Evolutionary conservation across 305 asterid species (phyloP).

Genomic region (Plantago coronopus): DNA sequence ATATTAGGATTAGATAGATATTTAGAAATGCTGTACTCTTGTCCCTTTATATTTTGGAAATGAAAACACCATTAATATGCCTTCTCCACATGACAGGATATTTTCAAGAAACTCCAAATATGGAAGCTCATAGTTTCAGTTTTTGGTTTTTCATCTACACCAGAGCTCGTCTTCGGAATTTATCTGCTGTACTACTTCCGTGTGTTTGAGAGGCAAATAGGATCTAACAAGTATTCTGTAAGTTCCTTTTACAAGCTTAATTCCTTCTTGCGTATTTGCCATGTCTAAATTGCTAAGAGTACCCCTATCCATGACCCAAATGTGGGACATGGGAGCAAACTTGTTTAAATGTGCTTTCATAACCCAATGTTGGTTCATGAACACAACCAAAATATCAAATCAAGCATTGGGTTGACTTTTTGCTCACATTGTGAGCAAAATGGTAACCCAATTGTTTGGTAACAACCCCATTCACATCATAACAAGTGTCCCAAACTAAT

Average conservation of each 20-base stretch:
- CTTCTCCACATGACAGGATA: slow-evolving; percentile 62
- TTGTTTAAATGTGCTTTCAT: too few species aligned
- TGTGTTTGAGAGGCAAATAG: slow-evolving; percentile 97
- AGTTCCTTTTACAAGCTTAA: slow-evolving; percentile 33
- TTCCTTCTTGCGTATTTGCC: slow-evolving; percentile 23
- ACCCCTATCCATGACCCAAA: too few species aligned
- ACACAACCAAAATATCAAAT: too few species aligned
- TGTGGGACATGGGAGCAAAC: too few species aligned
- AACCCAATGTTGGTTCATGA: too few species aligned
- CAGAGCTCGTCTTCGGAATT: slow-evolving; percentile 84
- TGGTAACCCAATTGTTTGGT: too few species aligned
- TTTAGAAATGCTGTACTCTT: not conserved
- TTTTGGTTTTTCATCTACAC: slow-evolving; percentile 91
- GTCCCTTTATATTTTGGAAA: slow-evolving; percentile 2
- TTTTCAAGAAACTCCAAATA: slow-evolving; percentile 75
- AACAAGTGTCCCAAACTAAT: too few species aligned
- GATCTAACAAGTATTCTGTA: slow-evolving; percentile 93
- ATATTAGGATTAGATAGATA: not conserved
- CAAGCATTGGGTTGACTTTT: too few species aligned
- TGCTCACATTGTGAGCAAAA: too few species aligned
- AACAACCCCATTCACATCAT: too few species aligned
- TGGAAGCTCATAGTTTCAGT: slow-evolving; percentile 90
- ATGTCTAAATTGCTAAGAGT: slow-evolving; percentile 22
- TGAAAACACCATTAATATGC: slow-evolving; percentile 12
- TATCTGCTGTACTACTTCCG: slow-evolving; percentile 97